phyloP scores from a whole-genome alignment of 768 basidiomycete genomes.

The Punctularia strigosozonata region DNA sequence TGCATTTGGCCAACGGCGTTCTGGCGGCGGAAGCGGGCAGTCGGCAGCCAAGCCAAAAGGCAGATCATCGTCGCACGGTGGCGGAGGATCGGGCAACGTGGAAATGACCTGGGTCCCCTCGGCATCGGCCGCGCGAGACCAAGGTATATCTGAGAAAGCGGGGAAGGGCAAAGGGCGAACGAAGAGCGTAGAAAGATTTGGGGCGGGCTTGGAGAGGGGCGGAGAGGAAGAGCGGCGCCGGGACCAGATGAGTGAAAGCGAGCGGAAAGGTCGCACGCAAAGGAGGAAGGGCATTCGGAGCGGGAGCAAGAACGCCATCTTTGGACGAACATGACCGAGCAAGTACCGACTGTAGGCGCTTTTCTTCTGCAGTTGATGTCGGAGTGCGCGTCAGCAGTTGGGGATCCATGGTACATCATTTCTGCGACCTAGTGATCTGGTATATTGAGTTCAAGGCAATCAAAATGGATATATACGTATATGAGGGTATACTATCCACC shows the following conservation, averaged over 20 bases:
- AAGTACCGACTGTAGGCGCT: too few relatives aligned
- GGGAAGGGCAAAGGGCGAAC: conserved; percentile 25
- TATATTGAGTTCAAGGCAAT: too few relatives aligned
- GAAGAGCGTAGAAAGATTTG: conserved; percentile 70
- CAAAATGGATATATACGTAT: too few relatives aligned
- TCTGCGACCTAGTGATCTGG: too few relatives aligned
- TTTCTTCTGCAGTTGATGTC: too few relatives aligned
- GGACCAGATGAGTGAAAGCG: conserved; percentile 44
- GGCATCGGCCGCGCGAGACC: conserved; percentile 15
- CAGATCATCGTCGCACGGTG: conserved; percentile 11
- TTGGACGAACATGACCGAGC: too few relatives aligned
- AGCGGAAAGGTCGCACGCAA: conserved; percentile 68
- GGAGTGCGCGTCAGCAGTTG: too few relatives aligned
- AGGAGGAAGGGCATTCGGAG: conserved; percentile 73
- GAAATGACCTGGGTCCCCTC: conserved; percentile 80
- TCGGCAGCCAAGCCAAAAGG: conserved; percentile 9
- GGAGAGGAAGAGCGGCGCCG: conserved; percentile 30
- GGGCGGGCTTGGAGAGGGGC: conserved; percentile 83
- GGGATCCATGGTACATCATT: too few relatives aligned
- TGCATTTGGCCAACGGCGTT: conserved; percentile 62
- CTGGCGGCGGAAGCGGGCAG: conserved; percentile 1
- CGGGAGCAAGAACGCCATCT: conserved; percentile 84
- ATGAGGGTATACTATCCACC: too few relatives aligned
- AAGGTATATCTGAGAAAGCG: conserved; percentile 10
- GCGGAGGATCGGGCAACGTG: conserved; percentile 62